Conservation (phyloP, 768 basidiomycete genomes). For the Lepiota venenata region DNA sequence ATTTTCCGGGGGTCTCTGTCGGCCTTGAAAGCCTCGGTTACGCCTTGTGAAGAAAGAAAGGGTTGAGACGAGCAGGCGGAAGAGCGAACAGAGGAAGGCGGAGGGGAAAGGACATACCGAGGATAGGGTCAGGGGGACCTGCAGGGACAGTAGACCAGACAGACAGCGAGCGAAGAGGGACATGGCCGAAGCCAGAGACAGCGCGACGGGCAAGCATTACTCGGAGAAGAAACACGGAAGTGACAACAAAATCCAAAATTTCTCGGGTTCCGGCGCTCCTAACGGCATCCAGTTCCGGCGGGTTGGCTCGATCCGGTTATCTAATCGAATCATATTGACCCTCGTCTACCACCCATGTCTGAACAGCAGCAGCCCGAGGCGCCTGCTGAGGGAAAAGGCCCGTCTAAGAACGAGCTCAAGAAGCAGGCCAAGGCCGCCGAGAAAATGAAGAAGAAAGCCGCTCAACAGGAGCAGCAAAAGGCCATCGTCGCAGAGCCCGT, state of each 20-base stretch:
- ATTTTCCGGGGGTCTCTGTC: constrained; percentile 92
- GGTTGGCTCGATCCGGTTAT: constrained; percentile 22
- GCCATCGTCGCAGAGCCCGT: constrained; percentile 65
- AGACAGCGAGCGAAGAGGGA: constrained; percentile 50
- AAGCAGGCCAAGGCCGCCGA: constrained; percentile 88
- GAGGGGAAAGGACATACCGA: constrained; percentile 49
- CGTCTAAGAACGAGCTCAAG: constrained; percentile 87
- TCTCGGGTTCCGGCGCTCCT: constrained; percentile 21
- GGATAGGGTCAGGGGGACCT: constrained; percentile 91
- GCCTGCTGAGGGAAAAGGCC: constrained; percentile 36
- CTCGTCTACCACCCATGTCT: background rate
- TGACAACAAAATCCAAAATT: background rate
- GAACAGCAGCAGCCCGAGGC: constrained; percentile 21
- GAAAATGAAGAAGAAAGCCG: constrained; percentile 85
- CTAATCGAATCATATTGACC: constrained; percentile 7
- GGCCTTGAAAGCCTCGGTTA: constrained; percentile 96
- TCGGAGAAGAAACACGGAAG: constrained; percentile 23
- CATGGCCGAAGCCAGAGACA: constrained; percentile 30
- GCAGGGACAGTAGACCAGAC: constrained; percentile 82
- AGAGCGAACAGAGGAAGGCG: constrained; percentile 4
- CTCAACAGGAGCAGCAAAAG: constrained; percentile 71
- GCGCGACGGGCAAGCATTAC: constrained; percentile 50
- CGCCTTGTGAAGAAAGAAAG: constrained; percentile 41
- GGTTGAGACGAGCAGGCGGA: constrained; percentile 11
- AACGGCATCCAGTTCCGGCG: constrained; percentile 20